Percentiles rank a stretch among this genome's conserved stretches.
Evolutionary conservation across 768 basidiomycete species (phyloP).

Genomic region (Leccinellum rugosiceps): DNA sequence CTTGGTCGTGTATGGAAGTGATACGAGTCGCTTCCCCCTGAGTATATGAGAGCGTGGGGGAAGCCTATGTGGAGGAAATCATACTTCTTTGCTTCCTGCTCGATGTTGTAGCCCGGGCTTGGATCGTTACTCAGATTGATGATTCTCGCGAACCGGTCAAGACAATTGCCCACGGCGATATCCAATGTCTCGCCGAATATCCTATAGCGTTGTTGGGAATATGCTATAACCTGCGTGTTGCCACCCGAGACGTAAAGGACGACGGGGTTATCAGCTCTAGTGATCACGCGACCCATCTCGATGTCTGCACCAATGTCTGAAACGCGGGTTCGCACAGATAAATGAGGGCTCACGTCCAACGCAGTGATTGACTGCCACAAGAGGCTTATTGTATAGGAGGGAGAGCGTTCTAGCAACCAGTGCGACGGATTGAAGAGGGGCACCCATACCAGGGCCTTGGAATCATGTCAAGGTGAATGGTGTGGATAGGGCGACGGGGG

Average conservation of each 20-base stretch:
- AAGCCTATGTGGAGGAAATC: neutral
- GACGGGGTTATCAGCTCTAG: slow-evolving; percentile 91
- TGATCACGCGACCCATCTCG: slow-evolving; percentile 96
- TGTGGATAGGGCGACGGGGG: neutral
- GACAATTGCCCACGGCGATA: slow-evolving; percentile 98
- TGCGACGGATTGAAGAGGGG: slow-evolving; percentile 91
- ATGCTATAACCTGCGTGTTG: slow-evolving; percentile 98
- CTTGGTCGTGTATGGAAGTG: slow-evolving; percentile 93
- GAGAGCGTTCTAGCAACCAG: slow-evolving; percentile 90
- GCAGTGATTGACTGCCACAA: slow-evolving; percentile 98
- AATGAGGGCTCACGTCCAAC: slow-evolving; percentile 74
- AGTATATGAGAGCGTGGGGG: neutral
- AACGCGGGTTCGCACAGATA: neutral
- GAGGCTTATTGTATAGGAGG: slow-evolving; percentile 82
- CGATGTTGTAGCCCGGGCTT: slow-evolving; percentile 95
- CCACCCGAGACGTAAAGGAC: slow-evolving; percentile 98
- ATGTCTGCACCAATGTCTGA: slow-evolving; percentile 61
- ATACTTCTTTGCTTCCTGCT: slow-evolving; percentile 90
- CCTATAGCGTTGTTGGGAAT: slow-evolving; percentile 94
- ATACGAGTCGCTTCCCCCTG: slow-evolving; percentile 80
- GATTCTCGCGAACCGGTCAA: slow-evolving; percentile 95
- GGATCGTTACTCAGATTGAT: slow-evolving; percentile 95
- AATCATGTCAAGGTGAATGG: neutral
- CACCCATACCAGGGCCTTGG: slow-evolving; percentile 98
- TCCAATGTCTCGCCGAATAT: slow-evolving; percentile 99